Evolutionary conservation across 1,139 yeast genomes (phyloP).

Genomic region (Hansenula sp.): DNA sequence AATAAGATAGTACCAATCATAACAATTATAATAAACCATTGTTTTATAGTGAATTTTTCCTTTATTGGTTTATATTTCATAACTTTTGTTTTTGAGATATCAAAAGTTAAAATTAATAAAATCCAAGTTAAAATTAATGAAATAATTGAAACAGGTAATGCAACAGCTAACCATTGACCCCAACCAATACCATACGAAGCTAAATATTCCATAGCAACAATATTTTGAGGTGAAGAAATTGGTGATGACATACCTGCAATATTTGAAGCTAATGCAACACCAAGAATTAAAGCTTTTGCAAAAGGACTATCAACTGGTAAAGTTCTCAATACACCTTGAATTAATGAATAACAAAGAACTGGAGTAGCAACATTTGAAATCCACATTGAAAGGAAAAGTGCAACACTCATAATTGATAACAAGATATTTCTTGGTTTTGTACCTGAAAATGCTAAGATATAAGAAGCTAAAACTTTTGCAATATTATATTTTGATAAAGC

Average conservation of each 20-base stretch:
- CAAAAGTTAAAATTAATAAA: conserved; percentile 51
- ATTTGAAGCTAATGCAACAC: conserved; percentile 70
- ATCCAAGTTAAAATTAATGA: conserved; percentile 56
- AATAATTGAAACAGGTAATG: conserved; percentile 58
- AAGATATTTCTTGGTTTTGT: conserved; percentile 60
- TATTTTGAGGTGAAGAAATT: conserved; percentile 74
- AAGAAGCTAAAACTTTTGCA: conserved; percentile 63
- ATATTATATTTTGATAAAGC: conserved; percentile 68
- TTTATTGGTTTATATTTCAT: conserved; percentile 52
- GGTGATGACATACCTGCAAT: conserved; percentile 83
- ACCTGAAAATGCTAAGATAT: conserved; percentile 61
- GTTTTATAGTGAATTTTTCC: conserved; percentile 54
- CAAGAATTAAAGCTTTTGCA: conserved; percentile 60
- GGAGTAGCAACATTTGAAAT: conserved; percentile 79
- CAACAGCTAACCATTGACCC: conserved; percentile 74
- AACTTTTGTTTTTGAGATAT: conserved; percentile 35
- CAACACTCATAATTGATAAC: conserved; percentile 62
- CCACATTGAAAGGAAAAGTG: conserved; percentile 73
- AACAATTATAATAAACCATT: conserved; percentile 53
- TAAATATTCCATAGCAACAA: conserved; percentile 67
- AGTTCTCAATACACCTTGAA: conserved; percentile 60
- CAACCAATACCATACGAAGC: conserved; percentile 60
- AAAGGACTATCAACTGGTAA: conserved; percentile 58
- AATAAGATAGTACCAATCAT: conserved; percentile 55
- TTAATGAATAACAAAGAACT: conserved; percentile 63